Evolutionary conservation across 441 rosid genomes (phyloP).

Genomic region (Pelargonium cotyledonis): DNA sequence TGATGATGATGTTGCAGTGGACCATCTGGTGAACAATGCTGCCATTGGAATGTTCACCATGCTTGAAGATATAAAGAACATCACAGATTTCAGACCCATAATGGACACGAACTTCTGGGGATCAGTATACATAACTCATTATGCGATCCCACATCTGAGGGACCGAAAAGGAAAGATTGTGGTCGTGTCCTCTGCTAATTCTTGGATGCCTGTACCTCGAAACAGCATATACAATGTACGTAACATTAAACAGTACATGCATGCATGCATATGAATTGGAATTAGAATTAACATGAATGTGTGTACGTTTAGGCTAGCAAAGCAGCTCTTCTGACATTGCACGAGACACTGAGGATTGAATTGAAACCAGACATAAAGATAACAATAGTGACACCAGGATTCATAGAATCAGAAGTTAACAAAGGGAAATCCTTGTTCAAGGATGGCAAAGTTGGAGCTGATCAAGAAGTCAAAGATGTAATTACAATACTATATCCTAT

Average conservation of each 20-base stretch:
- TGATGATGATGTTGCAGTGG: no score
- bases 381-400: conserved; percentile 41
- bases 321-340: conserved; percentile 34
- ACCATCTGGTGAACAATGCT: conserved; percentile 24
- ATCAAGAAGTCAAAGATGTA: conserved; percentile 38
- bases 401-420: conserved; percentile 32
- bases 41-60: no score
- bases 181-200: conserved; percentile 25
- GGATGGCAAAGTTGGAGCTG: conserved; percentile 31
- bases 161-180: conserved; percentile 38
- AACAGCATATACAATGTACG: conserved; percentile 33
- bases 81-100: not conserved
- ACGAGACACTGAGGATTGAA: conserved; percentile 35
- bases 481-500: no score
- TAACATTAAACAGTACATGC: no score
- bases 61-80: no score
- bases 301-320: no score
- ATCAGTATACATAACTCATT: conserved; percentile 26
- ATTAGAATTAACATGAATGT: no score
- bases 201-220: conserved; percentile 26
- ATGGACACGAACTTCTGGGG: conserved; percentile 40
- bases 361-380: conserved; percentile 28
- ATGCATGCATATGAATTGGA: no score
- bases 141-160: conserved; percentile 38
- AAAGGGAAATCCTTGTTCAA: conserved; percentile 27